phyloP scores from a whole-genome alignment of 1,139 yeast genomes.

The Scheffersomyces quercinus region DNA sequence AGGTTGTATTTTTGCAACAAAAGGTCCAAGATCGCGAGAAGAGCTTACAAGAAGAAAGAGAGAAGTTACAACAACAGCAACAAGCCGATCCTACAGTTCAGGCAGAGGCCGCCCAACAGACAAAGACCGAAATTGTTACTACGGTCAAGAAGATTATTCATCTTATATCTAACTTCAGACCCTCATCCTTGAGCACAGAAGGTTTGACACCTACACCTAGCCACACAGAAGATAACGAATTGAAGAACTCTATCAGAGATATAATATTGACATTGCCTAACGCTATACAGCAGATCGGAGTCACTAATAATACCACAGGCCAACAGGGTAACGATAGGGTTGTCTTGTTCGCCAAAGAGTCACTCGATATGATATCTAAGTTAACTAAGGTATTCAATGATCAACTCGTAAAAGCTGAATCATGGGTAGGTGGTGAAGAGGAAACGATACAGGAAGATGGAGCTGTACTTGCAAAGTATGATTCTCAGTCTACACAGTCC shows the following conservation, averaged over 20 bases:
- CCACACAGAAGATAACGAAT: conserved; percentile 13
- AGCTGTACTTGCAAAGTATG: not conserved
- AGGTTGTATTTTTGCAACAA: conserved; percentile 61
- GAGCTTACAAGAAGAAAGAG: conserved; percentile 15
- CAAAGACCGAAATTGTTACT: conserved; percentile 80
- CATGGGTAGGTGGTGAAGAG: conserved; percentile 65
- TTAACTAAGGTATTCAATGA: conserved; percentile 83
- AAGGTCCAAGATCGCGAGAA: conserved; percentile 28
- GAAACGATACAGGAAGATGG: conserved; percentile 6
- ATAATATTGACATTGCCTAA: conserved; percentile 72
- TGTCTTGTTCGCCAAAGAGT: conserved; percentile 81
- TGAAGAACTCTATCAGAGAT: conserved; percentile 75
- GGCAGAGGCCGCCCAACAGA: conserved; percentile 37
- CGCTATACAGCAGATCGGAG: conserved; percentile 33
- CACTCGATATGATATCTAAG: conserved; percentile 82
- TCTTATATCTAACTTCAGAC: conserved; percentile 83
- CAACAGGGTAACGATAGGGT: conserved; percentile 60
- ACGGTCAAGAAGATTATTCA: conserved; percentile 88
- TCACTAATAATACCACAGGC: conserved; percentile 11
- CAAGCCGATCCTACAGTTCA: conserved; percentile 9
- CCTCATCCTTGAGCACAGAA: conserved; percentile 52
- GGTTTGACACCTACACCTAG: conserved; percentile 9
- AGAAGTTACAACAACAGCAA: conserved; percentile 15
- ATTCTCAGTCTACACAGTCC: not conserved
- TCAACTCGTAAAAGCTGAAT: conserved; percentile 79